Evolutionary conservation across 2,329 filamentous ascomycete species (phyloP), one percentile per base, ranked within the genome.

Genomic region (Elsinoe necatrix): DNA sequence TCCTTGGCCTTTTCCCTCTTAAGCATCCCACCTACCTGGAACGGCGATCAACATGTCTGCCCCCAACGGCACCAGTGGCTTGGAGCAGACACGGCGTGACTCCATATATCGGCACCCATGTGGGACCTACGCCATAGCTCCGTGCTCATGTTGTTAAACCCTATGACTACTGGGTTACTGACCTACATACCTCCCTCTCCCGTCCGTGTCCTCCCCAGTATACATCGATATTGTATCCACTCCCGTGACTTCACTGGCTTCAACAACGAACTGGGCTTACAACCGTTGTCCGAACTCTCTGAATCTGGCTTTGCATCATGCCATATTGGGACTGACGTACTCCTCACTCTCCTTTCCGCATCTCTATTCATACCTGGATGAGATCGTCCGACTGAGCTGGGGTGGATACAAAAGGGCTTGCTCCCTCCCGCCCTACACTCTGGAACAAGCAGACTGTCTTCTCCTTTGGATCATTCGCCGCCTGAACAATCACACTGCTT

Each of bases 1-100:
- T 31, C 43, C 43, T 31, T 48, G 21, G 11, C 31, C 48, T 29
- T 52, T 52, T 20, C 48, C 48, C 18, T 29, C 29, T 39, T 37
- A 16, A 39, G 48, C 34, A 21, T 23, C 31, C 48, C 48, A 52
- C 48, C 27, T 52, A 37, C 48, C 48, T 52, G 48, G 48, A 37
- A 37, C 20, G 48, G 48, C 48, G 48, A 52, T 52, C 48, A 52
- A 52, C 31, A 52, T 52, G 48, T n/a, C 48, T 39, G 9, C 31
- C 7, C 31, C 25, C 31, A 34, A 34, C 45, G 45, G 45, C 27
- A 35, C 27, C 25, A 12, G 45, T 25, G 45, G 45, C 45, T 35
- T 50, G 45, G 29, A 52, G 48, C 31, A 39, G 25, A 37, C 31
- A 35, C 12, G 25, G 18, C 45, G n/a, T 50, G 20, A 31, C 34